phyloP scores from a whole-genome alignment of 441 rosid species.

The Gossypium davidsonii region DNA sequence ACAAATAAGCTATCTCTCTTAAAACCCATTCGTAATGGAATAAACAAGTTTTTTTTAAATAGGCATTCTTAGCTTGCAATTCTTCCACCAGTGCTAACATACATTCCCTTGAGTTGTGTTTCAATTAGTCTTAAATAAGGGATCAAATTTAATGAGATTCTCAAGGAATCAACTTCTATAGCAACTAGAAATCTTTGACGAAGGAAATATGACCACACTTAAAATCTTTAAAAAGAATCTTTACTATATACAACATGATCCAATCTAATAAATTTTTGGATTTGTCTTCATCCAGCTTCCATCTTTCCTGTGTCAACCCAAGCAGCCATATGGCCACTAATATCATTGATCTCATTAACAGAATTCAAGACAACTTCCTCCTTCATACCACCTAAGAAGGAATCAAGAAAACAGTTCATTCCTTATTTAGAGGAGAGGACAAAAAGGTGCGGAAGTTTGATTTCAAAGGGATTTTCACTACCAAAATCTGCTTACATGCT shows the following conservation, averaged over 20 bases:
- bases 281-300: background rate
- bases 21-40: background rate
- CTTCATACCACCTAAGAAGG: background rate
- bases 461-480: background rate
- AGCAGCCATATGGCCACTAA: background rate
- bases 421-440: background rate
- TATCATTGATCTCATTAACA: background rate
- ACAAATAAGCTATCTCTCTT: background rate
- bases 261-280: too few relatives aligned
- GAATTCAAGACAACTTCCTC: background rate
- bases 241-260: background rate
- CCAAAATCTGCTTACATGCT: background rate
- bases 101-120: background rate
- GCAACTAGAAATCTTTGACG: background rate
- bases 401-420: background rate
- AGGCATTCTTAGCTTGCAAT: background rate
- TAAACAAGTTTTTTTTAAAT: background rate
- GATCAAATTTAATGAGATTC: background rate
- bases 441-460: background rate
- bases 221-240: background rate
- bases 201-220: background rate
- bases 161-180: background rate
- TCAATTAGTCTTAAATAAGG: background rate
- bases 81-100: background rate
- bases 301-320: background rate